Base-by-base conservation (phyloP, 2,329 filamentous ascomycete genomes). In the Phoma sp. region DNA sequence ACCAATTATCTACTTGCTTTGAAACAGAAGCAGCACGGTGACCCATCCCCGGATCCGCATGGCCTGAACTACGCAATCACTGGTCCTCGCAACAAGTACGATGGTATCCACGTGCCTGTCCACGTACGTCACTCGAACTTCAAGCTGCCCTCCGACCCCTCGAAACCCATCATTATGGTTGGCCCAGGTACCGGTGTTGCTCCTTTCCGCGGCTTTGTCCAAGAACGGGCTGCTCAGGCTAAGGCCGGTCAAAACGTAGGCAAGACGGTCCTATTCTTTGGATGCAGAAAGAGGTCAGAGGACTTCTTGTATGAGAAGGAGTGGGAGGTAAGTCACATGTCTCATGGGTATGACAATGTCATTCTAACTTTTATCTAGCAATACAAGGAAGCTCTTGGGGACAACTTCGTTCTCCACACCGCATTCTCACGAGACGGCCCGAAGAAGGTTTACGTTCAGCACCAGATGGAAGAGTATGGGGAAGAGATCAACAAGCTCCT, bases 111-210 rank as follows among this genome's bases (percentile, higher is more conserved):
- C 71, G 89, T 98, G 23, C 95, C 95, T 3, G 91, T 99, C 11
- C 95, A 99, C 72, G 87, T 99, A 55, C 91, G 95, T 61, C 93
- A 97, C 79, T 98, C 95, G 61, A 99, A 98, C 81, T 99, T 99
- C 86, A 98, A 98, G 81, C 86, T 99, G 27, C 95, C 95, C 7
- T 97, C 95, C 13, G 93, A 99, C 69, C 92, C 95, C 4, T 86
- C 89, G 7, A 96, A 96, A 78, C 95, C 95, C 27, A 82, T 99
- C 66, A 96, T 99, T 75, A 93, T 97, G 87, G 86, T 98, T 65
- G 95, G 95, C 23, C 95, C 95, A 10, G 95, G 95, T 72, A 98
- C 95, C 47, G 95, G 95, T 81, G 92, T 97, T 50, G 95, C 95
- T 24, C 95, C 95, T 14, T 97, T 99, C 86, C 88, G 95, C 64